A percentile compares a stretch with the other conserved stretches of the same genome.
Evolutionary conservation across 208 protist species (phyloP).

Genomic region (Polymyxa betae): DNA sequence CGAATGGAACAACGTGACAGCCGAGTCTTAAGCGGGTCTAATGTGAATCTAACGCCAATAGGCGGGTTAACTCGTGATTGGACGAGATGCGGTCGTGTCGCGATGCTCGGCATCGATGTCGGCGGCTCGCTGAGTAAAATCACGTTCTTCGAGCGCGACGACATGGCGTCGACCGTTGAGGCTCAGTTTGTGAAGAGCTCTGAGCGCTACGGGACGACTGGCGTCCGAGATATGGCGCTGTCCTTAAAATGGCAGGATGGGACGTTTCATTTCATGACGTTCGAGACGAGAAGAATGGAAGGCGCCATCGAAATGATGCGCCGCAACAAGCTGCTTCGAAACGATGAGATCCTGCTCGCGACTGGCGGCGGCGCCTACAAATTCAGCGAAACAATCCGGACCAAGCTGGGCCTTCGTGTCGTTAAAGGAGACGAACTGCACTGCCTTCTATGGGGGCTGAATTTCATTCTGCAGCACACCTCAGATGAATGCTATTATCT

Average conservation of each 20-base stretch:
- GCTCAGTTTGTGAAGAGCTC: background rate
- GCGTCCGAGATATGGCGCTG: slow-evolving; percentile 49
- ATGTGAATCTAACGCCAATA: background rate
- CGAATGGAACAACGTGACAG: background rate
- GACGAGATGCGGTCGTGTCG: background rate
- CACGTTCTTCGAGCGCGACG: slow-evolving; percentile 51
- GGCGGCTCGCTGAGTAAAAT: slow-evolving; percentile 59
- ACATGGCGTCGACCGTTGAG: background rate
- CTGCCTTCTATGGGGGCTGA: slow-evolving; percentile 58
- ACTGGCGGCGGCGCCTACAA: slow-evolving; percentile 65
- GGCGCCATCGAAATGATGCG: slow-evolving; percentile 50
- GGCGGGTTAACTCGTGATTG: background rate
- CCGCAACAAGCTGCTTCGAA: background rate
- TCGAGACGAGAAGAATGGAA: slow-evolving; percentile 58
- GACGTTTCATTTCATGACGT: slow-evolving; percentile 57
- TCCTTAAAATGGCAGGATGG: slow-evolving; percentile 27
- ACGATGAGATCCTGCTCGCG: slow-evolving; percentile 44
- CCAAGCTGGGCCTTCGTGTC: slow-evolving; percentile 18
- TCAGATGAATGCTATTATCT: slow-evolving; percentile 51
- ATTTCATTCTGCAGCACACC: slow-evolving; percentile 61
- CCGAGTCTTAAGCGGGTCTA: background rate
- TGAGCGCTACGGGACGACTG: slow-evolving; percentile 20
- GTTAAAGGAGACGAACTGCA: slow-evolving; percentile 63
- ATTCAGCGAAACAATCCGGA: slow-evolving; percentile 28
- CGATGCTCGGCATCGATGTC: slow-evolving; percentile 10